Percentiles rank a stretch among this genome's conserved stretches.
phyloP scores from a whole-genome alignment of 1,284 basidiomycete genomes.

The Tylopilus sp. region DNA sequence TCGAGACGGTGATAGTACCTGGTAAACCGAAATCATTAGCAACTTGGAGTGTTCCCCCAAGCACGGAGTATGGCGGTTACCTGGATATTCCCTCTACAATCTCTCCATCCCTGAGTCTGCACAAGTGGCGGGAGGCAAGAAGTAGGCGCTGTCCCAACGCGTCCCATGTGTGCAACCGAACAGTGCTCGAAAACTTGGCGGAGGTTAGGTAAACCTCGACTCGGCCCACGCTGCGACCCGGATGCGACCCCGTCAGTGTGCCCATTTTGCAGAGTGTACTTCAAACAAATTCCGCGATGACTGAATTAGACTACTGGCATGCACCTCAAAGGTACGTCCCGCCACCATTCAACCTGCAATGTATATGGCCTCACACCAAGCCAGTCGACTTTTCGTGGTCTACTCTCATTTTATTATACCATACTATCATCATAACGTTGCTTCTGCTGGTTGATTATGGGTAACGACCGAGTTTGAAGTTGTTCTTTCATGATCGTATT shows the following conservation, averaged over 20 bases:
- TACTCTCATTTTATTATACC: no score
- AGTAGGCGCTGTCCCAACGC: neutral
- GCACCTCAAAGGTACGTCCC: no score
- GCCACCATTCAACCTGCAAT: no score
- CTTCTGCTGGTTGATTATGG: neutral
- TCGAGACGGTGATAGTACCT: neutral
- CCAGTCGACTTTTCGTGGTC: no score
- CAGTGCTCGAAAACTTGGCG: conserved; percentile 9
- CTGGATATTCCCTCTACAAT: conserved; percentile 11
- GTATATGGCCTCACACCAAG: no score
- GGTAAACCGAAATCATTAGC: neutral
- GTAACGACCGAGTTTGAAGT: neutral
- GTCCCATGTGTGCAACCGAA: conserved; percentile 3
- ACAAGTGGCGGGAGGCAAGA: conserved; percentile 12
- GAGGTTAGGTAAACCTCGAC: neutral
- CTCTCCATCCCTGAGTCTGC: conserved; percentile 10
- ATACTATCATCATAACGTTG: neutral
- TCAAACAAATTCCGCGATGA: no score
- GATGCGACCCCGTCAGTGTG: no score
- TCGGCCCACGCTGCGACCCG: neutral
- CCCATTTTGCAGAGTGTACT: no score
- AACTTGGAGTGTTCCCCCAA: no score
- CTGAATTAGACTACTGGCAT: no score
- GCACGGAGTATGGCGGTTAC: neutral
- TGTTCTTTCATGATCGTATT: neutral